Evolutionary conservation across 805 yeast species (phyloP).

Genomic region (Ogataea trehalophila): DNA sequence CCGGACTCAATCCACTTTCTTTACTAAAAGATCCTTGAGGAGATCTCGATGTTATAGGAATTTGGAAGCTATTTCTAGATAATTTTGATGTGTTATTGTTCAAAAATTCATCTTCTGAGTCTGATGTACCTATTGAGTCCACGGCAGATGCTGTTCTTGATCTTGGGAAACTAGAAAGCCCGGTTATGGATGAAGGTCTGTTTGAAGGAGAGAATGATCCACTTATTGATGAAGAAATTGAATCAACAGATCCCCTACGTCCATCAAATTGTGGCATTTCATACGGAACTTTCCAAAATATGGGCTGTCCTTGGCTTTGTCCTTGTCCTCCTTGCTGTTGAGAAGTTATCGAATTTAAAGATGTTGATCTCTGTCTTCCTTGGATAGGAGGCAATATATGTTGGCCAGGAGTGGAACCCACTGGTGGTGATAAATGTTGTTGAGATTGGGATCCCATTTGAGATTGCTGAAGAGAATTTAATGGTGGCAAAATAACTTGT

Average conservation of each 20-base stretch:
- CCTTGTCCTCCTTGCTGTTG: conserved; percentile 2
- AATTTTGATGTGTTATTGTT: conserved; percentile 19
- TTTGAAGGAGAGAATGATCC: conserved; percentile 25
- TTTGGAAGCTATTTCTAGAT: conserved; percentile 20
- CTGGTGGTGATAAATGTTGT: background rate
- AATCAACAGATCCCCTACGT: conserved; percentile 43
- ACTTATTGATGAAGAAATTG: conserved; percentile 43
- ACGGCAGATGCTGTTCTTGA: conserved; percentile 14
- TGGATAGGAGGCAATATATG: conserved; percentile 19
- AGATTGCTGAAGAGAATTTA: conserved; percentile 9
- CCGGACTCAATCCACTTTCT: conserved; percentile 22
- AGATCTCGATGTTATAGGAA: conserved; percentile 19
- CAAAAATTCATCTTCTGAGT: conserved; percentile 31
- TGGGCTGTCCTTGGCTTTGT: conserved; percentile 15
- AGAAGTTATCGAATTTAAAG: conserved; percentile 12
- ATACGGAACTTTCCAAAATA: conserved; percentile 60
- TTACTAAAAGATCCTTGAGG: conserved; percentile 16
- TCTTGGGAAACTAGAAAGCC: conserved; percentile 12
- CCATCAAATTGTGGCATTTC: conserved; percentile 40
- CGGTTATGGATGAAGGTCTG: conserved; percentile 18
- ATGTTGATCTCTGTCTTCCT: conserved; percentile 18
- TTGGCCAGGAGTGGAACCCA: background rate
- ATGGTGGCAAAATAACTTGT: conserved; percentile 24
- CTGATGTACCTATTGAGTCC: conserved; percentile 27
- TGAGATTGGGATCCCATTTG: conserved; percentile 1